Conservation (phyloP, 441 rosid genomes). For the Eruca vesicaria region DNA sequence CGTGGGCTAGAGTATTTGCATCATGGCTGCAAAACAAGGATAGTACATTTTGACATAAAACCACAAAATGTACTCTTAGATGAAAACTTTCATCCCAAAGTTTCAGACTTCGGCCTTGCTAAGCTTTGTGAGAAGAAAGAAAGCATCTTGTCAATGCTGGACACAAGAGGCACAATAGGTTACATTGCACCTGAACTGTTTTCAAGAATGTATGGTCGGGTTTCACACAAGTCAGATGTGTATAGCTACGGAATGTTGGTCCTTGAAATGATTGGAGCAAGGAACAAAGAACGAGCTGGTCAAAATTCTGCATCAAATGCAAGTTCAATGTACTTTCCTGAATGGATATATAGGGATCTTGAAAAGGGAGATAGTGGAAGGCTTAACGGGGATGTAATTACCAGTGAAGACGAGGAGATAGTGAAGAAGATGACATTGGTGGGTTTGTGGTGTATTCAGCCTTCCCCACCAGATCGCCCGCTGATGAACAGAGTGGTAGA, state of each 20-base stretch:
- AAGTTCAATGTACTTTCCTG: conserved; percentile 33
- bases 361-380: conserved; percentile 11
- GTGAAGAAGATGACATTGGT: conserved; percentile 37
- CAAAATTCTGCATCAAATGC: neutral
- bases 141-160: neutral
- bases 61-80: neutral
- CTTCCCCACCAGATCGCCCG: conserved; percentile 30
- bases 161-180: conserved; percentile 17
- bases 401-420: conserved; percentile 31
- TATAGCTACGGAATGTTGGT: conserved; percentile 38
- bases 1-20: neutral
- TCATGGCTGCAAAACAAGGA: neutral
- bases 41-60: neutral
- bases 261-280: conserved; percentile 40
- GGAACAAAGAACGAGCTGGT: conserved; percentile 13
- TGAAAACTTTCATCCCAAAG: neutral
- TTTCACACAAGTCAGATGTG: conserved; percentile 39
- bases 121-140: neutral
- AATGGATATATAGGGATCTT: conserved; percentile 28
- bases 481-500: conserved; percentile 35
- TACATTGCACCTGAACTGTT: conserved; percentile 39
- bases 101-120: neutral
- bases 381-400: neutral
- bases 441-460: conserved; percentile 43
- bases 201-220: conserved; percentile 31